Conservation (phyloP, 805 yeast genomes). For the Suhomyces pyralidae region DNA sequence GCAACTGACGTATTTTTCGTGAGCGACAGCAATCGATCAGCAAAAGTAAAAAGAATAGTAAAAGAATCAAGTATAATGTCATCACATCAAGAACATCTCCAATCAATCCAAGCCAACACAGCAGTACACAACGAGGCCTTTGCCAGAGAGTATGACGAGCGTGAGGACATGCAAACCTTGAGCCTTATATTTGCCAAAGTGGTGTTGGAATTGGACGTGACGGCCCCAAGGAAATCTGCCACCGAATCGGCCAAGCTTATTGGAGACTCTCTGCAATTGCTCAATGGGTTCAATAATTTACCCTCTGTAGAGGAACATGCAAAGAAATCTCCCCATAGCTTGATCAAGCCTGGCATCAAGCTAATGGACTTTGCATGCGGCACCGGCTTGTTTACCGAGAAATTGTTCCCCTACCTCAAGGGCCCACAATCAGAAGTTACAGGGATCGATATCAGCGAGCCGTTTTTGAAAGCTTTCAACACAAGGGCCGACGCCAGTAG, state of each 20-base stretch:
- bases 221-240: conserved; percentile 10
- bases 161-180: conserved; percentile 15
- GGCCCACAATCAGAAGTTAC: conserved; percentile 17
- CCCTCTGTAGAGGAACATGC: conserved; percentile 11
- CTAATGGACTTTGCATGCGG: conserved; percentile 46
- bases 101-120: conserved; percentile 23
- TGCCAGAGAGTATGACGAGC: conserved; percentile 20
- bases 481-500: conserved; percentile 1
- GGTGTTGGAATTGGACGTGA: conserved; percentile 18
- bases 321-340: conserved; percentile 8
- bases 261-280: conserved; percentile 14
- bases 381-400: conserved; percentile 34
- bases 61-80: too few species aligned
- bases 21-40: not conserved
- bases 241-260: conserved; percentile 9
- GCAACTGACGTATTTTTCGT: too few species aligned
- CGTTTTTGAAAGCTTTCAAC: conserved; percentile 16
- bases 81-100: conserved; percentile 9
- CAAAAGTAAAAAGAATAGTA: not conserved
- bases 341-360: conserved; percentile 20
- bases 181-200: conserved; percentile 18
- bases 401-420: conserved; percentile 27
- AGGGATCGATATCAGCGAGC: conserved; percentile 38
- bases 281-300: conserved; percentile 11
- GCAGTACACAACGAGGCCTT: conserved; percentile 15